Conservation (phyloP, 1,284 basidiomycete species). For the Cystobasidium sp. region DNA sequence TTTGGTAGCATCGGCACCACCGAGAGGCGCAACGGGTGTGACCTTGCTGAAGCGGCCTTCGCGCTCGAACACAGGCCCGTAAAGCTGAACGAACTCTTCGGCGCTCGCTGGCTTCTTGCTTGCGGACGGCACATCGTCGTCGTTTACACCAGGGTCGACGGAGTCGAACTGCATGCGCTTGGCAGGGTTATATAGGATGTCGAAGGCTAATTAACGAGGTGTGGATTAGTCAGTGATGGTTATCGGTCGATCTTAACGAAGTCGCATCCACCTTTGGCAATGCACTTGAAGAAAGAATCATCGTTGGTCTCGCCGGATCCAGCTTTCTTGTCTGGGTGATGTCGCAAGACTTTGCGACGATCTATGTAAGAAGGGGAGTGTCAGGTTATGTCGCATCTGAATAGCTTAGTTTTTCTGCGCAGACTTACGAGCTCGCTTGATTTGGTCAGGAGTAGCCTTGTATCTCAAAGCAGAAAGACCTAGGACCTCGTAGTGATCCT, state of each 20-base stretch:
- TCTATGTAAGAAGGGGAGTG: no score
- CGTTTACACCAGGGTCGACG: slow-evolving; percentile 83
- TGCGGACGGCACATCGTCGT: slow-evolving; percentile 67
- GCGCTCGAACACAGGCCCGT: slow-evolving; percentile 81
- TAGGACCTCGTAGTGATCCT: slow-evolving; percentile 96
- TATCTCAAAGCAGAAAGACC: slow-evolving; percentile 89
- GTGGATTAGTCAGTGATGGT: not conserved
- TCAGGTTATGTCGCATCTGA: no score
- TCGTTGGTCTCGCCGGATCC: slow-evolving; percentile 78
- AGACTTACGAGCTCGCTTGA: slow-evolving; percentile 97
- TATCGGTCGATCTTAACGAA: not conserved
- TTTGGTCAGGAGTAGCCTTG: slow-evolving; percentile 86
- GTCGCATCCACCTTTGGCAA: slow-evolving; percentile 71
- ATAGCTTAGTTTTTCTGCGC: no score
- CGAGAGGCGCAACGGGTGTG: slow-evolving; percentile 84
- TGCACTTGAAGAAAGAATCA: slow-evolving; percentile 99
- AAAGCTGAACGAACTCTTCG: slow-evolving; percentile 69
- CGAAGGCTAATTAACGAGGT: slow-evolving; percentile 65
- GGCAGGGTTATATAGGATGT: slow-evolving; percentile 84
- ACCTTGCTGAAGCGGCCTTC: slow-evolving; percentile 88
- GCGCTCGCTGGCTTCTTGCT: slow-evolving; percentile 65
- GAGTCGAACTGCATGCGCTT: slow-evolving; percentile 95
- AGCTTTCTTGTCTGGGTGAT: slow-evolving; percentile 99
- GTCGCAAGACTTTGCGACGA: slow-evolving; percentile 97
- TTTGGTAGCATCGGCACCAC: slow-evolving; percentile 73